These are phyloP conservation scores for Saturnispora sekii DNA, from an alignment of 805 yeast genomes.

Conservation along the genomic window DNA sequence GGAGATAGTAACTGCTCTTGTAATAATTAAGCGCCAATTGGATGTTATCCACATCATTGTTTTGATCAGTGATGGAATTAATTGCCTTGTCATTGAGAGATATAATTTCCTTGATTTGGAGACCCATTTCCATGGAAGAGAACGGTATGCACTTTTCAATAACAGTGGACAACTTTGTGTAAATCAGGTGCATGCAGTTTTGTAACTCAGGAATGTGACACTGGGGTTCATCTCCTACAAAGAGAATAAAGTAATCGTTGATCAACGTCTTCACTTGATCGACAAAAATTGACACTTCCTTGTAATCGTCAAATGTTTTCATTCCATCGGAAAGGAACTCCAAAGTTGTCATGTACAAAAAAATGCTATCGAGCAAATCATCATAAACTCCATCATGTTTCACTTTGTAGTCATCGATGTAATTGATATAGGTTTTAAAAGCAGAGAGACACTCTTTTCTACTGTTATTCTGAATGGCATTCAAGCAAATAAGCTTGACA, in stretches of 20 bases:
- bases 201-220: conserved; percentile 17
- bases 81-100: conserved; percentile 9
- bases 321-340: conserved; percentile 9
- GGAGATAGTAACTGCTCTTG: conserved; percentile 40
- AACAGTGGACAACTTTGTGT: conserved; percentile 20
- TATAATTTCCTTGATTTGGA: conserved; percentile 2
- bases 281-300: conserved; percentile 15
- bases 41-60: conserved; percentile 3
- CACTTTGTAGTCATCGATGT: conserved; percentile 29
- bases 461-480: conserved; percentile 19
- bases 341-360: conserved; percentile 16
- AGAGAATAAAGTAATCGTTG: conserved; percentile 7
- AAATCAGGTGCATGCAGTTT: conserved; percentile 17
- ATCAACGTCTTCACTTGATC: conserved; percentile 9
- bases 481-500: conserved; percentile 28
- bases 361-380: conserved; percentile 29
- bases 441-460: conserved; percentile 22
- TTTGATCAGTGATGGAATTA: conserved; percentile 6
- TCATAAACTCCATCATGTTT: conserved; percentile 27
- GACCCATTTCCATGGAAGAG: neutral
- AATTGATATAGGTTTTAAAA: conserved; percentile 34
- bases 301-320: conserved; percentile 11
- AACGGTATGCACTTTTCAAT: conserved; percentile 13
- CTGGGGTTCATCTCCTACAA: conserved; percentile 6
- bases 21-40: conserved; percentile 24